Conservation (phyloP, 805 yeast species). For the Saturnispora gosingensis region DNA sequence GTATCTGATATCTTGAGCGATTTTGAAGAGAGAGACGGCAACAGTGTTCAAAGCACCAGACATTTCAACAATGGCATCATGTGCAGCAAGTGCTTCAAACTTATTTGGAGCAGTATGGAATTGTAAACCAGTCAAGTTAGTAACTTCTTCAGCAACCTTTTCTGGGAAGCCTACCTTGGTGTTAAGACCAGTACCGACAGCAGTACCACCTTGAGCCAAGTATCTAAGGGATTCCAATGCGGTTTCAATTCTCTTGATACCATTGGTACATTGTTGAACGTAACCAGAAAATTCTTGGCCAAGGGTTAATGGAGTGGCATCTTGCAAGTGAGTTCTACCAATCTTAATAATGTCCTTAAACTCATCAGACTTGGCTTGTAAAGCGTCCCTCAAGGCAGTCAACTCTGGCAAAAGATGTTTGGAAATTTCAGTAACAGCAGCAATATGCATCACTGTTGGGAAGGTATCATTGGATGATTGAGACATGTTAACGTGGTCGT, state of each 20-base stretch:
- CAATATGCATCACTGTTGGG: slow-evolving; percentile 99
- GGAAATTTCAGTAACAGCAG: slow-evolving; percentile 87
- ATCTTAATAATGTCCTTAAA: slow-evolving; percentile 87
- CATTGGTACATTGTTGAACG: slow-evolving; percentile 86
- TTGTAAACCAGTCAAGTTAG: slow-evolving; percentile 77
- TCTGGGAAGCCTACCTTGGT: slow-evolving; percentile 85
- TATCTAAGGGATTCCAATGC: slow-evolving; percentile 65
- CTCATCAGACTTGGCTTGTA: slow-evolving; percentile 70
- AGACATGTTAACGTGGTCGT: slow-evolving; percentile 97
- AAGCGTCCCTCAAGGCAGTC: slow-evolving; percentile 65
- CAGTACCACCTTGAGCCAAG: slow-evolving; percentile 99
- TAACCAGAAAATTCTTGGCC: slow-evolving; percentile 98
- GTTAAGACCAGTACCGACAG: slow-evolving; percentile 98
- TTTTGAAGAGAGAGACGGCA: slow-evolving; percentile 88
- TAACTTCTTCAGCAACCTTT: slow-evolving; percentile 77
- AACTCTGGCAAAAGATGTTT: slow-evolving; percentile 72
- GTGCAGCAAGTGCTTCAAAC: slow-evolving; percentile 98
- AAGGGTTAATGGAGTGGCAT: slow-evolving; percentile 94
- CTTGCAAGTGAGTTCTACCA: slow-evolving; percentile 98
- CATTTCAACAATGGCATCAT: slow-evolving; percentile 96
- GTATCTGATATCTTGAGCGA: slow-evolving; percentile 96
- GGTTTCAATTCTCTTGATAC: slow-evolving; percentile 76
- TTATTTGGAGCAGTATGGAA: slow-evolving; percentile 96
- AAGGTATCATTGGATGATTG: slow-evolving; percentile 98
- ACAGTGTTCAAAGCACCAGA: slow-evolving; percentile 95